Conservation (phyloP, 768 basidiomycete genomes). For the Hydnomerulius pinastri region DNA sequence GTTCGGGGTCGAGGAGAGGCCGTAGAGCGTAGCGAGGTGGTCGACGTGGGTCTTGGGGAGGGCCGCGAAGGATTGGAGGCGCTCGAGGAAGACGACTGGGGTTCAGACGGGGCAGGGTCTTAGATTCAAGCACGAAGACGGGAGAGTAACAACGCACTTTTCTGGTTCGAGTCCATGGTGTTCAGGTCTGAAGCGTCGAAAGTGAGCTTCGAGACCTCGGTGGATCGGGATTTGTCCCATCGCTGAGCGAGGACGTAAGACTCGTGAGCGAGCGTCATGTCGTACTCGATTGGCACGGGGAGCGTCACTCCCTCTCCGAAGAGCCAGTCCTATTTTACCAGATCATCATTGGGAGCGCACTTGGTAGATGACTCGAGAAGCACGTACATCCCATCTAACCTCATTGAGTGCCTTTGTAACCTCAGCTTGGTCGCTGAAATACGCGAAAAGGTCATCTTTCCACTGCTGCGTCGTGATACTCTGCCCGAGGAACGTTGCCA, state of each 20-base stretch:
- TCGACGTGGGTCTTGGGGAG: constrained; percentile 61
- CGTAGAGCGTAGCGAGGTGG: constrained; percentile 58
- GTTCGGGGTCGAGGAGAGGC: constrained; percentile 54
- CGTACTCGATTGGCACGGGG: constrained; percentile 76
- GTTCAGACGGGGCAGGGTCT: not conserved
- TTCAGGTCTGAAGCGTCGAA: constrained; percentile 66
- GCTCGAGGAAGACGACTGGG: constrained; percentile 82
- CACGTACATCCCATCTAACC: constrained; percentile 76
- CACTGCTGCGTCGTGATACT: constrained; percentile 85
- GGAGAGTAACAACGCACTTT: constrained; percentile 44
- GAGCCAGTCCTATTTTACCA: constrained; percentile 64
- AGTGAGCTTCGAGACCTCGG: constrained; percentile 45
- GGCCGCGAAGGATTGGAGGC: constrained; percentile 60
- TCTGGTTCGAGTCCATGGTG: constrained; percentile 74
- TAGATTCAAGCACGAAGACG: not conserved
- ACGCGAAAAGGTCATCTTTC: constrained; percentile 77
- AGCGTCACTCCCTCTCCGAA: constrained; percentile 76
- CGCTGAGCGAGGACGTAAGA: constrained; percentile 71
- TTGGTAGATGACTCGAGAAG: not conserved
- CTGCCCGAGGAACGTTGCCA: constrained; percentile 75
- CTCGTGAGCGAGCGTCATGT: constrained; percentile 65
- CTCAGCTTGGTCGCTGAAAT: constrained; percentile 60
- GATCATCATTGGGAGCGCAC: not conserved
- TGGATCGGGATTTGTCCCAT: constrained; percentile 69
- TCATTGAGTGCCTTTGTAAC: constrained; percentile 62